A percentile compares a stretch with the other conserved stretches of the same genome.
phyloP scores from a whole-genome alignment of 306 rosid genomes.

The Boehmeria nivea region DNA sequence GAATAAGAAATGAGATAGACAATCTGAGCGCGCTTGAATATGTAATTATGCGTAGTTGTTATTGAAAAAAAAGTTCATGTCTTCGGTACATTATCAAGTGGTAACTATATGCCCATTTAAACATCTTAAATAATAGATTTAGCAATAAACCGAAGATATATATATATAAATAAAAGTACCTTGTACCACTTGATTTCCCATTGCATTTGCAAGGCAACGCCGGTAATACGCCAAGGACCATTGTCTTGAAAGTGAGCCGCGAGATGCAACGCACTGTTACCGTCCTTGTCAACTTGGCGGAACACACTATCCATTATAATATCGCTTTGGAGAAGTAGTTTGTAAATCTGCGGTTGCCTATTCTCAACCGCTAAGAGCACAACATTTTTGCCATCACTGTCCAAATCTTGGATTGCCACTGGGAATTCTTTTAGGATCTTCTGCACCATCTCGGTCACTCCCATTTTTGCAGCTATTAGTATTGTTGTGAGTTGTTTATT shows the following conservation, averaged over 20 bases:
- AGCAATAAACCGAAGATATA: no score
- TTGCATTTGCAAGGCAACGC: conserved; percentile 32
- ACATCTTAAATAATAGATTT: no score
- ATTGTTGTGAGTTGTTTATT: conserved; percentile 29
- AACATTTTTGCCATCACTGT: conserved; percentile 42
- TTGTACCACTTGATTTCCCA: no score
- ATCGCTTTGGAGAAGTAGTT: conserved; percentile 13
- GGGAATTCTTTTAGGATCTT: conserved; percentile 40
- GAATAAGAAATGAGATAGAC: no score
- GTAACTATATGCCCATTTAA: no score
- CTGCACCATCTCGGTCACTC: conserved; percentile 48
- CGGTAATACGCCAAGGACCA: conserved; percentile 54
- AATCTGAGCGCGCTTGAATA: no score
- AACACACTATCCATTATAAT: conserved; percentile 26
- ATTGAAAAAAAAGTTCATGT: no score
- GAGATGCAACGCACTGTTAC: conserved; percentile 57
- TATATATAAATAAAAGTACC: no score
- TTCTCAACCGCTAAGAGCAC: conserved; percentile 57
- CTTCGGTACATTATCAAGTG: no score
- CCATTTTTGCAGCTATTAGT: conserved; percentile 57
- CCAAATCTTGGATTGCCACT: conserved; percentile 43
- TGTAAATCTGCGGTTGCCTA: conserved; percentile 48
- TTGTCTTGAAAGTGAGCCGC: conserved; percentile 40
- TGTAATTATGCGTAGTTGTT: no score
- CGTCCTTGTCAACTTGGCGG: conserved; percentile 37